Conservation (phyloP, 2,329 filamentous ascomycete species). For the Coniella vitis region DNA sequence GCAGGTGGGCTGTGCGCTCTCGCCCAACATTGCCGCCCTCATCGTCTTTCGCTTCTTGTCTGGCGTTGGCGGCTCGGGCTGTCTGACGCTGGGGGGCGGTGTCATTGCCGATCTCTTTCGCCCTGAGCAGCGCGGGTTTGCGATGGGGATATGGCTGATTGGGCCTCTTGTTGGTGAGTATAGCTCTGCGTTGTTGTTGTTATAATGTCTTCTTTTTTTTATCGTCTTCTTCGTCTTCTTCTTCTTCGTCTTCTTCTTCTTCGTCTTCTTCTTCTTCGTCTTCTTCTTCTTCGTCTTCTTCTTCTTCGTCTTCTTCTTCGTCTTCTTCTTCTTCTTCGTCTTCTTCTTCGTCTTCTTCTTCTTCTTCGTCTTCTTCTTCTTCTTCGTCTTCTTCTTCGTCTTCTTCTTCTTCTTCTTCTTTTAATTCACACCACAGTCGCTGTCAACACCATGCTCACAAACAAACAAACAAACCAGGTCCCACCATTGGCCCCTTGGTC, state of each 20-base stretch:
- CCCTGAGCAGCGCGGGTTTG: slow-evolving; percentile 37
- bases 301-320: too few relatives aligned
- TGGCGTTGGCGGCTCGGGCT: slow-evolving; percentile 51
- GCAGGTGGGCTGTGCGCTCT: slow-evolving; percentile 58
- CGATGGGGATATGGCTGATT: slow-evolving; percentile 44
- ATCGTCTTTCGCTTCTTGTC: slow-evolving; percentile 54
- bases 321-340: too few relatives aligned
- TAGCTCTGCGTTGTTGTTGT: too few relatives aligned
- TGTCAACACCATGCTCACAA: not conserved
- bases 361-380: too few relatives aligned
- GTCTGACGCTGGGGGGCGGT: slow-evolving; percentile 47
- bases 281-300: too few relatives aligned
- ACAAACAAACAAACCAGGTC: slow-evolving; percentile 21
- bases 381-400: too few relatives aligned
- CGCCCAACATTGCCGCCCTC: slow-evolving; percentile 45
- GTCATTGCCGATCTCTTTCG: slow-evolving; percentile 50
- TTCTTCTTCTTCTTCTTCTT: not conserved
- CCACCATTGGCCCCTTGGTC: slow-evolving; percentile 39
- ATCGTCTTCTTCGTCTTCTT: too few relatives aligned
- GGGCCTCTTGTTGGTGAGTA: slow-evolving; percentile 32
- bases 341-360: too few relatives aligned
- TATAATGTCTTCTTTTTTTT: too few relatives aligned
- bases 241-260: too few relatives aligned
- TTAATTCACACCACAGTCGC: not conserved
- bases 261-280: too few relatives aligned